Evolutionary conservation across 2,329 filamentous ascomycete species (phyloP), one percentile per base, ranked within the genome.

Genomic region (Botrytis hyacinthi): DNA sequence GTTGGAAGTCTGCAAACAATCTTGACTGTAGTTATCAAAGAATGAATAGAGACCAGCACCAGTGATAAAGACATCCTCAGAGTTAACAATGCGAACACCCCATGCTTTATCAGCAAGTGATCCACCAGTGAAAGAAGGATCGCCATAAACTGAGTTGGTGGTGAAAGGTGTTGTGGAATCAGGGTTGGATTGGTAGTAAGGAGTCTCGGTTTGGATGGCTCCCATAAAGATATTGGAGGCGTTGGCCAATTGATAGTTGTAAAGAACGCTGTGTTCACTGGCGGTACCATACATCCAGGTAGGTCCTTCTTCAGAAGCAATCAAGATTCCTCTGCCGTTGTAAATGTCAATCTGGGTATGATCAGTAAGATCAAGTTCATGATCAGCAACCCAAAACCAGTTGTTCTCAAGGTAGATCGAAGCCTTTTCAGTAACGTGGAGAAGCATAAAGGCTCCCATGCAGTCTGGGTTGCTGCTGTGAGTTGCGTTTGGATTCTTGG

Each of bases 351-450:
- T 92, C 82, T 96, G 92, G 81, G 91, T 89, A 82, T 93, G 89
- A 79, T 92, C 91, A 14, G 83, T 76, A 20, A 90, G 87, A 81
- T 97, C 95, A 37, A 97, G 91, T 81, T 97, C 93, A 85, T 97
- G 94, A 81, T 97, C 94, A 4, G 94, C 90, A 65, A 94, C 92
- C 94, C 94, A 97, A 82, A 93, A 91, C 93, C 93, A 97, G 65
- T 87, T 90, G 84, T 97, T 97, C 85, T 98, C 95, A 62, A 97
- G 85, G 84, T 97, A 97, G 63, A 89, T 89, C 54, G 89, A 91
- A 70, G 88, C 87, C 48, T 85, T 81, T n/a, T 83, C 74, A 3
- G 90, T 92, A 69, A 93, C 80, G 81, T 93, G 91, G 59, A 93
- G 82, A 77, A 93, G 83, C 81, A 92, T 81, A 82, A 93, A 96